Evolutionary conservation across 306 rosid genomes (phyloP).

Genomic region (Astragalus membranaceus): DNA sequence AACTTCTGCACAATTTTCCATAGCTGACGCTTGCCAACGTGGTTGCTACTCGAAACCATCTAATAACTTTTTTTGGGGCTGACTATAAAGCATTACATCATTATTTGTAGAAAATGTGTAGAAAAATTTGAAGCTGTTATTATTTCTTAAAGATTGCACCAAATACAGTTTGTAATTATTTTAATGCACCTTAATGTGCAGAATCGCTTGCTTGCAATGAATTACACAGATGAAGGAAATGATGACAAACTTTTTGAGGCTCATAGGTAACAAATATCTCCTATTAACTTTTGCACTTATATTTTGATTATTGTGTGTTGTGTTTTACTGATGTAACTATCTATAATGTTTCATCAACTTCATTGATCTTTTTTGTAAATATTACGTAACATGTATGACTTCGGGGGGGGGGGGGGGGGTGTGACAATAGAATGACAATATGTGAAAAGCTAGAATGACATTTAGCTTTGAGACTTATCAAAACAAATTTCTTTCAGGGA

Average conservation of each 20-base stretch:
- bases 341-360: neutral
- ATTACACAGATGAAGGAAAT: conserved; percentile 80
- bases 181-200: conserved; percentile 24
- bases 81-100: too few relatives aligned
- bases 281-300: neutral
- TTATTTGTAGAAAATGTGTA: neutral
- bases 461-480: conserved; percentile 8
- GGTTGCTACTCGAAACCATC: neutral
- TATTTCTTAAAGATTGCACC: neutral
- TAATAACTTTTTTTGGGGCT: neutral
- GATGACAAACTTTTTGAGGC: conserved; percentile 82
- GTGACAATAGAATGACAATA: neutral
- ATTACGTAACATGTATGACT: neutral
- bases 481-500: conserved; percentile 55
- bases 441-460: neutral
- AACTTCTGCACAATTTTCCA: neutral
- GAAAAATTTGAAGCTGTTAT: neutral
- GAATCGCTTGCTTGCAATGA: conserved; percentile 94
- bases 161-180: neutral
- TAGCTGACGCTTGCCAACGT: neutral
- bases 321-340: neutral
- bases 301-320: neutral
- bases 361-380: neutral
- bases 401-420: neutral
- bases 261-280: conserved; percentile 60